These are phyloP conservation scores for Stevia rebaudiana DNA, from an alignment of 140 eudicot species.

Conservation along the genomic window DNA sequence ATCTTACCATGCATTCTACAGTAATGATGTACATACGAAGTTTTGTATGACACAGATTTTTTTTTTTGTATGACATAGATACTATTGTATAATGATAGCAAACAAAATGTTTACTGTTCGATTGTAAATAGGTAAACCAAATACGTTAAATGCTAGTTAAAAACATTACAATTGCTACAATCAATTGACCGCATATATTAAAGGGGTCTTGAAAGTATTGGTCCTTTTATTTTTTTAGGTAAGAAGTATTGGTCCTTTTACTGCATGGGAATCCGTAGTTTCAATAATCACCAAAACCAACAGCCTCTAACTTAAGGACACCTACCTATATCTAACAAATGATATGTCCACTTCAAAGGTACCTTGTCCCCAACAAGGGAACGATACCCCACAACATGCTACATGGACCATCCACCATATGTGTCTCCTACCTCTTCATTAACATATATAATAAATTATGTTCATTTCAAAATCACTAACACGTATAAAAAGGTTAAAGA, in stretches of 20 bases:
- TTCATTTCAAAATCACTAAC: too few relatives aligned
- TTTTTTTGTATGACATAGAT: too few relatives aligned
- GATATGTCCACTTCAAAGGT: constrained; percentile 19
- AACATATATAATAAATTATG: too few relatives aligned
- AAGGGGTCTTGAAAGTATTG: background rate
- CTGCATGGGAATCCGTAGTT: background rate
- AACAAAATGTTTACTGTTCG: background rate
- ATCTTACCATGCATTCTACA: too few relatives aligned
- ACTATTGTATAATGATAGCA: background rate
- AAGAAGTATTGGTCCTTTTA: too few relatives aligned
- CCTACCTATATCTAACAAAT: constrained; percentile 8
- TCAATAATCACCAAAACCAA: constrained; percentile 11
- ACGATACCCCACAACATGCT: constrained; percentile 16
- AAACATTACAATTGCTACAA: background rate
- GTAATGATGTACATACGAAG: background rate
- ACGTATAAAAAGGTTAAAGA: too few relatives aligned
- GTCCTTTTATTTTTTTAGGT: too few relatives aligned
- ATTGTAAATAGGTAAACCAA: background rate
- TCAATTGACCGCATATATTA: too few relatives aligned
- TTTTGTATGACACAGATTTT: background rate
- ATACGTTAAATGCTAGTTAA: background rate
- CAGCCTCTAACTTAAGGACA: constrained; percentile 14
- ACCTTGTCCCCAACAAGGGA: constrained; percentile 31
- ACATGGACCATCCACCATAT: constrained; percentile 17
- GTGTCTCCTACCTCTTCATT: background rate